Evolutionary conservation across 2,329 filamentous ascomycete species (phyloP).

Genomic region (Arthrobotrys sphaeroides): DNA sequence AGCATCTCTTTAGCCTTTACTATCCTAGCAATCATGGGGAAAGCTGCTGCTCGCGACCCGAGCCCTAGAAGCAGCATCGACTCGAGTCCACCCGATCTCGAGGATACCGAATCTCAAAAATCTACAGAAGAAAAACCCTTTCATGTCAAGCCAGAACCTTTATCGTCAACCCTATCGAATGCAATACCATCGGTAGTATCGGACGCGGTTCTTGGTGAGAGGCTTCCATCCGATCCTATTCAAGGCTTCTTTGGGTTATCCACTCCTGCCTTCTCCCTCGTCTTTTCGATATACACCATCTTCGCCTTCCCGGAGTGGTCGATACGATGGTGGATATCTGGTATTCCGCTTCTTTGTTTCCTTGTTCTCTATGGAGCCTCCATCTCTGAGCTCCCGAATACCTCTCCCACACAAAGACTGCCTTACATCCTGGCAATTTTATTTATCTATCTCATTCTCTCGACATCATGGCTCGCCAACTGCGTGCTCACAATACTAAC

Average conservation of each 20-base stretch:
- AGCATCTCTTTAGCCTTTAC: conserved; percentile 14
- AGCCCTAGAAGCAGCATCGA: conserved; percentile 26
- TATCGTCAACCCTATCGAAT: not conserved
- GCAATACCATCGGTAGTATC: not conserved
- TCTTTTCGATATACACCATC: conserved; percentile 32
- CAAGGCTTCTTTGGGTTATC: conserved; percentile 45
- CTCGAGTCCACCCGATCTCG: not conserved
- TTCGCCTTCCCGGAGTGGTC: conserved; percentile 51
- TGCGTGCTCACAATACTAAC: conserved; percentile 16
- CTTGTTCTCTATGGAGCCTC: conserved; percentile 31
- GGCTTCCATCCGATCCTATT: conserved; percentile 17
- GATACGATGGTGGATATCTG: conserved; percentile 46
- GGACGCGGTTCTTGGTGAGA: not conserved
- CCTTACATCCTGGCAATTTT: conserved; percentile 15
- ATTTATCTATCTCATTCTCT: conserved; percentile 30
- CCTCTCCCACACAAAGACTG: conserved; percentile 26
- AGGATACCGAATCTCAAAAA: not conserved
- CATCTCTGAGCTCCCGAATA: conserved; percentile 30
- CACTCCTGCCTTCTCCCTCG: conserved; percentile 42
- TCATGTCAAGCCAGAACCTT: not conserved
- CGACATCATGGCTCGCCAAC: conserved; percentile 49
- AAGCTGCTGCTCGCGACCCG: conserved; percentile 19
- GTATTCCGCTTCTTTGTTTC: conserved; percentile 44
- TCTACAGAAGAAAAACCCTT: not conserved
- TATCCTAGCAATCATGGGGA: conserved; percentile 26